phyloP scores from a whole-genome alignment of 495 filamentous ascomycete species.

The Trichoderma asperelloides region DNA sequence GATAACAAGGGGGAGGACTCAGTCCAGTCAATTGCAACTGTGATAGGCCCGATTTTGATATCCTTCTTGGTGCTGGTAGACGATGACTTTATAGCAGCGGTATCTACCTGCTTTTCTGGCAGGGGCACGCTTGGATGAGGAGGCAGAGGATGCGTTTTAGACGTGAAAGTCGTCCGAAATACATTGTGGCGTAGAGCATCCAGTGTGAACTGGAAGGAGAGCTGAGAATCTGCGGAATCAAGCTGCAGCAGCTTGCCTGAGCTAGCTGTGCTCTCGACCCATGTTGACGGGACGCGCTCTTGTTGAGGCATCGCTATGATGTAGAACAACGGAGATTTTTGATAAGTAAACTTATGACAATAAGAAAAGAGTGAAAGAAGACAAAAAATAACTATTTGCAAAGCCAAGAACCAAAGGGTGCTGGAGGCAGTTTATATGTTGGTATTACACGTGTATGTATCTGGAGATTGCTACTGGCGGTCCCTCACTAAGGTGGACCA shows the following conservation, averaged over 20 bases:
- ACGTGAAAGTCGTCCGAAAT: constrained; percentile 58
- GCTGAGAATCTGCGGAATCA: constrained; percentile 4
- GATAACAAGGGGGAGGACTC: constrained; percentile 43
- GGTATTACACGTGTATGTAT: background rate
- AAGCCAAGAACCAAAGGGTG: background rate
- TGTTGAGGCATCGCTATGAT: constrained; percentile 44
- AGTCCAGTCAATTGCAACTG: constrained; percentile 46
- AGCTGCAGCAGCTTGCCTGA: background rate
- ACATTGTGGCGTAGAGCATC: constrained; percentile 49
- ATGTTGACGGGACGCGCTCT: constrained; percentile 40
- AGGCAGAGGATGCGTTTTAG: constrained; percentile 45
- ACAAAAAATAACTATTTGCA: background rate
- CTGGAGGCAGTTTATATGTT: background rate
- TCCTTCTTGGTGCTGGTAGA: constrained; percentile 20
- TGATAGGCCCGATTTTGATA: constrained; percentile 35
- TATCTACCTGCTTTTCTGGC: constrained; percentile 29
- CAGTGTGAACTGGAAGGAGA: constrained; percentile 45
- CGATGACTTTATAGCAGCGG: constrained; percentile 19
- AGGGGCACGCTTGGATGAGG: constrained; percentile 49
- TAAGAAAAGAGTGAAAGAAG: background rate
- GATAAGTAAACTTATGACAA: background rate
- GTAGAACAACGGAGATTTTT: background rate
- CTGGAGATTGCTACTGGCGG: background rate
- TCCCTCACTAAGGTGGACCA: background rate
- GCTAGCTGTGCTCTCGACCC: constrained; percentile 16